These are phyloP conservation scores for Vigna nakashimae DNA, from an alignment of 306 rosid species.

Conservation along the genomic window DNA sequence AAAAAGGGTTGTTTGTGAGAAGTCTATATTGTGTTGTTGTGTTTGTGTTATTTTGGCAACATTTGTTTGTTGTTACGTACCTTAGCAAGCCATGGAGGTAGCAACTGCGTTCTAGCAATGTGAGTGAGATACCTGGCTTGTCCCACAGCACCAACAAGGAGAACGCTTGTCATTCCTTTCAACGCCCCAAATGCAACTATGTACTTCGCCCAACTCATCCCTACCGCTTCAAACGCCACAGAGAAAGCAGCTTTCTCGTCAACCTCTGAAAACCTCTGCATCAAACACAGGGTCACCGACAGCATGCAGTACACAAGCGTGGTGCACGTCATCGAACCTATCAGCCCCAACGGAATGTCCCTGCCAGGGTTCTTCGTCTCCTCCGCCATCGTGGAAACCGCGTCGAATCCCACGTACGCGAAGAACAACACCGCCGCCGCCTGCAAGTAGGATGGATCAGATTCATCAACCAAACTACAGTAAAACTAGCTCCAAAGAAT, in stretches of 20 bases:
- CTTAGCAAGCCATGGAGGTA: constrained; percentile 70
- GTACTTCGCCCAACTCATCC: constrained; percentile 78
- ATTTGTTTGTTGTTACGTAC: constrained; percentile 27
- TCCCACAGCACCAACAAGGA: constrained; percentile 75
- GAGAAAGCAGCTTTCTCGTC: constrained; percentile 68
- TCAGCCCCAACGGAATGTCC: constrained; percentile 79
- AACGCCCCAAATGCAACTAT: constrained; percentile 73
- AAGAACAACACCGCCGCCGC: constrained; percentile 72
- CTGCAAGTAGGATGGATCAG: no score
- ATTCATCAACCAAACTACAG: no score
- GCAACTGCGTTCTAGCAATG: constrained; percentile 71
- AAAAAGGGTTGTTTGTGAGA: no score
- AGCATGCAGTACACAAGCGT: constrained; percentile 56
- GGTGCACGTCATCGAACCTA: constrained; percentile 64
- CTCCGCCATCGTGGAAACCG: constrained; percentile 74
- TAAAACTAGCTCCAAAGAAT: no score
- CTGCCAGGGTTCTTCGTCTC: constrained; percentile 73
- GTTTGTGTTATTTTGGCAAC: no score
- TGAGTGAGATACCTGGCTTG: constrained; percentile 83
- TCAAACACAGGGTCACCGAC: constrained; percentile 62
- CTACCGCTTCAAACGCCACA: constrained; percentile 62
- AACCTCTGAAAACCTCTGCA: constrained; percentile 51
- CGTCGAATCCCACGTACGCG: constrained; percentile 78
- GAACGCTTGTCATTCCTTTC: constrained; percentile 74
- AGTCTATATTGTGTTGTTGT: no score